These are phyloP conservation scores for Aspergillus felis DNA, from an alignment of 2,329 filamentous ascomycete species.

Conservation along the genomic window DNA sequence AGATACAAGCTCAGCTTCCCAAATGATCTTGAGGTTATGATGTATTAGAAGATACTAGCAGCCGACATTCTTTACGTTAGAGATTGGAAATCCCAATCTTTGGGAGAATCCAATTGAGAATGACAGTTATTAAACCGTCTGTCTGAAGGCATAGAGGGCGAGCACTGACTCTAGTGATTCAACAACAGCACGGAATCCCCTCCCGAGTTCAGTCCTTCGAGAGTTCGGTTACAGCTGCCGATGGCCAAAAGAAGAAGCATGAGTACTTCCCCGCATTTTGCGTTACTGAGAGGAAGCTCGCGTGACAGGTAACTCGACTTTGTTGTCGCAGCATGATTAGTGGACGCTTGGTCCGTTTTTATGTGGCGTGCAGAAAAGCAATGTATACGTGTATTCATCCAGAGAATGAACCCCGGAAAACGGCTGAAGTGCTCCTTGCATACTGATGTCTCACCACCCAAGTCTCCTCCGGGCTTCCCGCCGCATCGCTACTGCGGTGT, in stretches of 20 bases:
- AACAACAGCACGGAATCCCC: neutral
- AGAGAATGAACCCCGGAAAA: neutral
- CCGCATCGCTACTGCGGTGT: constrained; percentile 61
- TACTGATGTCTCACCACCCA: neutral
- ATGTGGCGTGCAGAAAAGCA: neutral
- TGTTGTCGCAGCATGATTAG: neutral
- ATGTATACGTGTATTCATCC: neutral
- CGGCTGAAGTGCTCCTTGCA: neutral
- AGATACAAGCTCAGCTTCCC: neutral
- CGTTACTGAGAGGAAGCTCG: neutral
- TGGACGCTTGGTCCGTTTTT: neutral
- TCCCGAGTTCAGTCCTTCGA: neutral
- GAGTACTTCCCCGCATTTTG: neutral
- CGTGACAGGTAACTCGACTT: neutral
- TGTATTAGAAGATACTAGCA: neutral
- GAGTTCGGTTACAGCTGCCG: neutral
- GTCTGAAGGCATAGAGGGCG: neutral
- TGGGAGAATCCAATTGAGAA: neutral
- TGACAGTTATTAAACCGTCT: neutral
- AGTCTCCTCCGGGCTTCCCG: constrained; percentile 55
- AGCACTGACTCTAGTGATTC: neutral
- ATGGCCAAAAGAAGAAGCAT: neutral
- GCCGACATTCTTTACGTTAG: too few relatives aligned
- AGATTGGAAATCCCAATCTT: too few relatives aligned
- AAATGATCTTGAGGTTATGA: neutral